A percentile compares a stretch with the other conserved stretches of the same genome.
Conservation (phyloP, 371 early-diverging fungal genomes). For the Mucor saturninus region DNA sequence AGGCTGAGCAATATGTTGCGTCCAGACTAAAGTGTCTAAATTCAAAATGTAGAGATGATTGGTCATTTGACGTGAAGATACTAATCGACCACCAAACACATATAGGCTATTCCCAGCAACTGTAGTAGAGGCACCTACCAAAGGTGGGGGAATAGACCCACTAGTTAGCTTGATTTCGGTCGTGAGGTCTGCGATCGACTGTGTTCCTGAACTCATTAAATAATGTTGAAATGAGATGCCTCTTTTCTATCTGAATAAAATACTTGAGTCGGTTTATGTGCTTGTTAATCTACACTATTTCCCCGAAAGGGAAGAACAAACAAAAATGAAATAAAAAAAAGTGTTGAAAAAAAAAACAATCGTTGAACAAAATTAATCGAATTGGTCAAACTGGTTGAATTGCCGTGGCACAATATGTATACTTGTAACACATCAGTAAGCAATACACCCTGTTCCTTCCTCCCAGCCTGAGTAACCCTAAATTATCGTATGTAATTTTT, state of each 20-base stretch:
- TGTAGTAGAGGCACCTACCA: conserved; percentile 72
- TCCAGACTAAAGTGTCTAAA: conserved; percentile 64
- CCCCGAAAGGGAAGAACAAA: background rate
- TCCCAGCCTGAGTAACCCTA: too few relatives aligned
- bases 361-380: too few relatives aligned
- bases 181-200: conserved; percentile 76
- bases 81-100: conserved; percentile 76
- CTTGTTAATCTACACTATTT: background rate
- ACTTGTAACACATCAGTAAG: background rate
- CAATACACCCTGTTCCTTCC: too few relatives aligned
- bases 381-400: background rate
- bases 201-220: conserved; percentile 29
- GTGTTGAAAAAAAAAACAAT: background rate
- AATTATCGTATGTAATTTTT: too few relatives aligned
- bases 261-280: background rate
- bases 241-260: background rate
- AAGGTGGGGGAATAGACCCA: conserved; percentile 67
- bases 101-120: conserved; percentile 62
- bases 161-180: conserved; percentile 70
- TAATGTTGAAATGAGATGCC: conserved; percentile 5
- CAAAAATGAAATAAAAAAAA: background rate
- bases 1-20: conserved; percentile 32
- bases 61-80: conserved; percentile 68
- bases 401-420: background rate
- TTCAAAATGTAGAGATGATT: conserved; percentile 72